These are phyloP conservation scores for Termitomyces sp. DNA, from an alignment of 768 basidiomycete species.

Conservation along the genomic window DNA sequence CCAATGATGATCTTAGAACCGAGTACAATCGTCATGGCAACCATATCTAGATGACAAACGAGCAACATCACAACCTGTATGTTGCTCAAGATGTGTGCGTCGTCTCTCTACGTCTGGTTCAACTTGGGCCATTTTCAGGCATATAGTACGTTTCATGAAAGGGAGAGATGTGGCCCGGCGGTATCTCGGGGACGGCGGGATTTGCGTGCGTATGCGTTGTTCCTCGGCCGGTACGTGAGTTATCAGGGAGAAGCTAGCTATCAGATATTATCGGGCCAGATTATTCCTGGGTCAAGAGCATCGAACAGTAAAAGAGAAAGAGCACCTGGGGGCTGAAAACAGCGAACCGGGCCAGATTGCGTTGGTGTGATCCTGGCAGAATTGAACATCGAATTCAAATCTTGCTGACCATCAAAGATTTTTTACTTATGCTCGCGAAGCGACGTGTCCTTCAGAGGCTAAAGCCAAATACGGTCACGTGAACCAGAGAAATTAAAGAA, in stretches of 20 bases:
- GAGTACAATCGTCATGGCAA: slow-evolving; percentile 14
- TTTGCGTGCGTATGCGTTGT: slow-evolving; percentile 15
- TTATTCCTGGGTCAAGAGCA: slow-evolving; percentile 4
- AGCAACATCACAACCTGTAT: background rate
- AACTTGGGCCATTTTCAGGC: slow-evolving; percentile 20
- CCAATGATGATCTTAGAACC: background rate
- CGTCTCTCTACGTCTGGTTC: slow-evolving; percentile 19
- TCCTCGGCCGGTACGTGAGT: slow-evolving; percentile 8
- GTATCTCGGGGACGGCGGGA: slow-evolving; percentile 17
- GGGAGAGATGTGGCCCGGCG: slow-evolving; percentile 18
- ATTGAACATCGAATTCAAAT: slow-evolving; percentile 9
- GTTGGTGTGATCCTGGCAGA: slow-evolving; percentile 7
- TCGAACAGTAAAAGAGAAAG: slow-evolving; percentile 16
- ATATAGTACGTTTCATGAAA: slow-evolving; percentile 23
- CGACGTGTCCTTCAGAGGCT: background rate
- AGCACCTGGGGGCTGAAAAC: slow-evolving; percentile 18
- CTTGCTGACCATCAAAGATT: slow-evolving; percentile 8
- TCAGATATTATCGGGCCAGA: slow-evolving; percentile 4
- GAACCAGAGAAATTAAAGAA: background rate
- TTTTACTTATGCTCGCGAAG: background rate
- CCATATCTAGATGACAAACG: slow-evolving; percentile 12
- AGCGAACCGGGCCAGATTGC: slow-evolving; percentile 16
- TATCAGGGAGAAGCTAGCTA: slow-evolving; percentile 13
- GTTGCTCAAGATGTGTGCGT: slow-evolving; percentile 19
- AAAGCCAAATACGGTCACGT: slow-evolving; percentile 6